phyloP scores from a whole-genome alignment of 441 rosid species.

The Gossypium schwendimanii region DNA sequence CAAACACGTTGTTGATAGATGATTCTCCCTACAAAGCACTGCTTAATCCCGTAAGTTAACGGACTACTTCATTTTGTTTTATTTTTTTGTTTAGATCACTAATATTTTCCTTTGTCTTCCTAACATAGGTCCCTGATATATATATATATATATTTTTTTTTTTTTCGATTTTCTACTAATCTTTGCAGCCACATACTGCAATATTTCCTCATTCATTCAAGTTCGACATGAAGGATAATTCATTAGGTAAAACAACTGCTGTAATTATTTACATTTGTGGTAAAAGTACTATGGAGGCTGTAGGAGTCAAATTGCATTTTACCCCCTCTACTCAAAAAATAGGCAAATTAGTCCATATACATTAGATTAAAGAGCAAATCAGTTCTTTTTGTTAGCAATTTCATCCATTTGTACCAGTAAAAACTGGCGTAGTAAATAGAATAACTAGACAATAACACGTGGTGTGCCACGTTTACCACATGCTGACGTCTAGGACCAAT shows the following conservation, averaged over 20 bases:
- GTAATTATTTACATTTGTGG: neutral
- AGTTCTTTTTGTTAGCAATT: too few relatives aligned
- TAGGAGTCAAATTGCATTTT: too few relatives aligned
- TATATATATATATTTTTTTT: neutral
- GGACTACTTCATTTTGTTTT: neutral
- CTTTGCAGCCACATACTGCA: conserved; percentile 55
- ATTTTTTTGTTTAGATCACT: neutral
- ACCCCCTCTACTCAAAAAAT: too few relatives aligned
- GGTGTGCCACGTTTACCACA: too few relatives aligned
- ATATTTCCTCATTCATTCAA: conserved; percentile 69
- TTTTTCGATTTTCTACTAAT: conserved; percentile 7
- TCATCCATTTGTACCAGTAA: too few relatives aligned
- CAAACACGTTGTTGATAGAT: conserved; percentile 71
- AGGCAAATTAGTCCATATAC: too few relatives aligned
- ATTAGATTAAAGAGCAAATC: too few relatives aligned
- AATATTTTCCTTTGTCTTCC: neutral
- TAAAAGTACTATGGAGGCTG: too few relatives aligned
- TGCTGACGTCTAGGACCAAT: too few relatives aligned
- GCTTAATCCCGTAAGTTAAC: conserved; percentile 77
- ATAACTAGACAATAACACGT: too few relatives aligned
- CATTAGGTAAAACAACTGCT: conserved; percentile 46
- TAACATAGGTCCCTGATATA: neutral
- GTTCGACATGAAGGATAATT: conserved; percentile 37
- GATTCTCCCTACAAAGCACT: conserved; percentile 92
- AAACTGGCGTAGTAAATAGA: too few relatives aligned